A percentile compares a stretch with the other conserved stretches of the same genome.
phyloP scores from a whole-genome alignment of 1,139 yeast genomes.

The Taphrina communis region DNA sequence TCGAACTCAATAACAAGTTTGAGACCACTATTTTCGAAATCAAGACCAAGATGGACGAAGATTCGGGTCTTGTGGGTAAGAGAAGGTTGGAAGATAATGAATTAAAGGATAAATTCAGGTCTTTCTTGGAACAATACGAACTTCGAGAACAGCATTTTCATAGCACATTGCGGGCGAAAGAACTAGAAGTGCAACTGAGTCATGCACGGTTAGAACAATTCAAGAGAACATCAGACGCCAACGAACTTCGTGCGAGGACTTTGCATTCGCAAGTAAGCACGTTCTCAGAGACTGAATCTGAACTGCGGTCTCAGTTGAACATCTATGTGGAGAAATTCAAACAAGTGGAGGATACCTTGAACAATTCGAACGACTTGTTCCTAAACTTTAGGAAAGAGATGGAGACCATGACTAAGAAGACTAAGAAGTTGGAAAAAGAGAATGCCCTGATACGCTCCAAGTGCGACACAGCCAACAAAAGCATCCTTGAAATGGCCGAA shows the following conservation, averaged over 20 bases:
- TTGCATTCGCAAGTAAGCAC: slow-evolving; percentile 45
- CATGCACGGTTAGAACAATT: slow-evolving; percentile 45
- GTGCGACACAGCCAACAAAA: slow-evolving; percentile 44
- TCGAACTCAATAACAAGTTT: slow-evolving; percentile 41
- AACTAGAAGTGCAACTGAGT: slow-evolving; percentile 45
- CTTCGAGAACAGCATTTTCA: slow-evolving; percentile 46
- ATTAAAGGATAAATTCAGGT: slow-evolving; percentile 45
- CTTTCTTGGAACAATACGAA: slow-evolving; percentile 46
- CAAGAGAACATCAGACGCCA: slow-evolving; percentile 43
- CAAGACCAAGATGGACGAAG: slow-evolving; percentile 42
- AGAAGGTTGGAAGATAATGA: slow-evolving; percentile 37
- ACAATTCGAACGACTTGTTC: slow-evolving; percentile 46
- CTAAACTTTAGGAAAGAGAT: slow-evolving; percentile 46
- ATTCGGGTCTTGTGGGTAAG: slow-evolving; percentile 28
- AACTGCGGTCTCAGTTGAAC: slow-evolving; percentile 45
- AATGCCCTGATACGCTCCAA: slow-evolving; percentile 44
- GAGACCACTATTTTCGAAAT: slow-evolving; percentile 43
- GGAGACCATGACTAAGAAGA: slow-evolving; percentile 47
- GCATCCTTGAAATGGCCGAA: slow-evolving; percentile 46
- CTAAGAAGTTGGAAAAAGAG: slow-evolving; percentile 46
- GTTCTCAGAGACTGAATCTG: slow-evolving; percentile 45
- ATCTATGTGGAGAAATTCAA: slow-evolving; percentile 47
- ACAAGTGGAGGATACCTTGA: slow-evolving; percentile 46
- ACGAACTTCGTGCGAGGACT: slow-evolving; percentile 43
- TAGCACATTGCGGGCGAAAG: slow-evolving; percentile 44